Evolutionary conservation across 2,329 filamentous ascomycete genomes (phyloP).

Genomic region (Nemania sp.): DNA sequence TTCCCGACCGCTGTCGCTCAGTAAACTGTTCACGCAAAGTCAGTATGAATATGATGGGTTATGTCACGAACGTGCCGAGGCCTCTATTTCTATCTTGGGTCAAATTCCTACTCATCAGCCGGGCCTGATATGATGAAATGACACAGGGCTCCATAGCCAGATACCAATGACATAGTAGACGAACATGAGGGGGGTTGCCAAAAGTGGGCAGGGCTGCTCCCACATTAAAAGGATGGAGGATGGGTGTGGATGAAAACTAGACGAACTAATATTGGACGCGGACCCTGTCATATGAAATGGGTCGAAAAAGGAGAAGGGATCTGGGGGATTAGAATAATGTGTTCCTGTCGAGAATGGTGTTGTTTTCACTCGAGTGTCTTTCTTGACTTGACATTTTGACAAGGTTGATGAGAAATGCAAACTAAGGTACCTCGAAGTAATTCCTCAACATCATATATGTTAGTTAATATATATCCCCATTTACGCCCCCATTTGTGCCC

Average conservation of each 20-base stretch:
- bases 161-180: slow-evolving; percentile 1
- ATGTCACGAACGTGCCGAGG: neutral
- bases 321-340: slow-evolving; percentile 11
- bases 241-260: slow-evolving; percentile 4
- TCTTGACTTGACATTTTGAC: neutral
- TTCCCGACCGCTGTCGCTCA: slow-evolving; percentile 39
- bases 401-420: neutral
- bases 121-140: neutral
- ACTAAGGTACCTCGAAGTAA: neutral
- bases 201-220: neutral
- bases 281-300: neutral
- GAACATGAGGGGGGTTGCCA: slow-evolving; percentile 6
- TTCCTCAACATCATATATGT: neutral
- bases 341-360: slow-evolving; percentile 1
- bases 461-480: neutral
- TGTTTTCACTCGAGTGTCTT: neutral
- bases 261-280: slow-evolving; percentile 16
- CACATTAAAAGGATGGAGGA: neutral
- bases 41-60: neutral
- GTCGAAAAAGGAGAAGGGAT: neutral
- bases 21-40: slow-evolving; percentile 21
- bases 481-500: too few species aligned
- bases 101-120: neutral
- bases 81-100: neutral
- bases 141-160: neutral